Conservation (phyloP, 2,329 filamentous ascomycete species). For the Amesomyces nigricolor region DNA sequence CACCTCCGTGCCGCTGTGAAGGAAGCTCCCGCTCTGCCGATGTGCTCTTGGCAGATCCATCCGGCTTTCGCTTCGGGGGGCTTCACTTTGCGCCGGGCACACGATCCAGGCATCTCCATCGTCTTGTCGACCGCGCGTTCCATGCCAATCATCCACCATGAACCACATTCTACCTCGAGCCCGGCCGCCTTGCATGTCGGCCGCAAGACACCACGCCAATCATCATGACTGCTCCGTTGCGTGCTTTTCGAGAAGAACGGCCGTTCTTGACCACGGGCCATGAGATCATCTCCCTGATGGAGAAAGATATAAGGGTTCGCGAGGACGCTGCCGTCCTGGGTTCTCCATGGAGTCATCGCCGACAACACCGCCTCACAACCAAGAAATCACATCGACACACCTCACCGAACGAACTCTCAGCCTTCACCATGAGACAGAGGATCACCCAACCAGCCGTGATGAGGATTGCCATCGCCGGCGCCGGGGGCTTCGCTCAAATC, state of each 20-base stretch:
- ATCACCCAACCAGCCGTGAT: conserved; percentile 33
- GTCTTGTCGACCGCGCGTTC: background rate
- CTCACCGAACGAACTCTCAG: background rate
- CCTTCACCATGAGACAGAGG: conserved; percentile 20
- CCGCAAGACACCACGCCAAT: background rate
- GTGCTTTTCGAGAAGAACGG: background rate
- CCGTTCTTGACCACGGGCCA: conserved; percentile 1
- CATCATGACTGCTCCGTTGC: conserved; percentile 6
- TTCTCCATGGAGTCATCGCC: background rate
- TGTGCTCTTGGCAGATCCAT: background rate
- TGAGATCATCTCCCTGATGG: conserved; percentile 4
- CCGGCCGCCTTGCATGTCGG: conserved; percentile 1
- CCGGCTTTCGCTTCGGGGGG: background rate
- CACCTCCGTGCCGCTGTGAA: background rate
- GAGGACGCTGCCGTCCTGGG: background rate
- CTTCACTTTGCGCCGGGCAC: background rate
- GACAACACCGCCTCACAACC: background rate
- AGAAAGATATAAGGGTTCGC: conserved; percentile 1
- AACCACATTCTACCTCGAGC: background rate
- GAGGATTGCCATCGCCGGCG: conserved; percentile 46
- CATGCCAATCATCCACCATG: conserved; percentile 1
- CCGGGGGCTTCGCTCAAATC: conserved; percentile 40
- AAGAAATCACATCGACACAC: background rate
- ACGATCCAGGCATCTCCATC: background rate
- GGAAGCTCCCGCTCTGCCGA: background rate